Conservation (phyloP, 108 stramenopile species). For the Cyclotella choctawhatcheeana region DNA sequence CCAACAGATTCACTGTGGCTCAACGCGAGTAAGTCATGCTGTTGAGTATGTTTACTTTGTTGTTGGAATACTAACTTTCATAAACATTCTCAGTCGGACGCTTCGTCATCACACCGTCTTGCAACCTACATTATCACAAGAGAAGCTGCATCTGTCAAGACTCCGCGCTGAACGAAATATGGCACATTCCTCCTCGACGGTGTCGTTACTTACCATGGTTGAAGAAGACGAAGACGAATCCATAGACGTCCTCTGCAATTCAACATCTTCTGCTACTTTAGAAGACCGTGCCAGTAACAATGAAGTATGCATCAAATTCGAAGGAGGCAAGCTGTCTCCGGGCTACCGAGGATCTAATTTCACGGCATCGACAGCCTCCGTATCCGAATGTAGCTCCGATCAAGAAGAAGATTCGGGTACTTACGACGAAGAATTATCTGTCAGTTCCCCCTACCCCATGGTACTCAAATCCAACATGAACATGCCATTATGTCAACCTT, state of each 20-base stretch:
- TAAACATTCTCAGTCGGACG: too few relatives aligned
- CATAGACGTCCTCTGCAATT: not conserved
- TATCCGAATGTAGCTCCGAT: not conserved
- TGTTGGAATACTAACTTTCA: constrained; percentile 21
- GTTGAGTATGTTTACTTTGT: too few relatives aligned
- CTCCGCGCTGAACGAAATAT: constrained; percentile 16
- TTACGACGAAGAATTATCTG: constrained; percentile 1
- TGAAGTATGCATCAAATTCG: constrained; percentile 16
- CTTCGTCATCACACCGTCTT: constrained; percentile 34
- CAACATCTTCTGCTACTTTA: not conserved
- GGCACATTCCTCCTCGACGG: not conserved
- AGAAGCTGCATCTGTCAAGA: constrained; percentile 17
- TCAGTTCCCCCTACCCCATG: not conserved
- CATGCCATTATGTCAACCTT: constrained; percentile 13
- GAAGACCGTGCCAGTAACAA: not conserved
- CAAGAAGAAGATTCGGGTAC: not conserved
- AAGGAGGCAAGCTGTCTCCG: not conserved
- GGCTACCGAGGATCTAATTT: not conserved
- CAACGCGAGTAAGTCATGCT: constrained; percentile 30
- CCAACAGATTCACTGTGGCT: constrained; percentile 3
- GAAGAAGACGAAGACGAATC: constrained; percentile 27
- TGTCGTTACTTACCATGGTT: constrained; percentile 16
- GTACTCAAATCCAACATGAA: not conserved
- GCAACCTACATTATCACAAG: constrained; percentile 37
- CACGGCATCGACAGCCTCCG: not conserved